Evolutionary conservation across 495 filamentous ascomycete species (phyloP).

Genomic region (Talaromyces proteolyticus): DNA sequence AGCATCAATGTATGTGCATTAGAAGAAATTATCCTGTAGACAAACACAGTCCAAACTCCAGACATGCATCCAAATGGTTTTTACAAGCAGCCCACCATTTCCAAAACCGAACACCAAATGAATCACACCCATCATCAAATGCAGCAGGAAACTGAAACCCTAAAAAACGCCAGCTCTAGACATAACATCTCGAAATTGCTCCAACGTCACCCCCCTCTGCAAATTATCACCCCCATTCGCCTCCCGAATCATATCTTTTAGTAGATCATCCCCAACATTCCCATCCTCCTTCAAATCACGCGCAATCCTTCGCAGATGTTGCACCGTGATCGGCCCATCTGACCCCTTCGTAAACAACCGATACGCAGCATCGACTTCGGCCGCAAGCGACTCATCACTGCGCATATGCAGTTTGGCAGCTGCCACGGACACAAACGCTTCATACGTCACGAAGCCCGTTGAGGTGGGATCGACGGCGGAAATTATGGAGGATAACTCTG

Average conservation of each 20-base stretch:
- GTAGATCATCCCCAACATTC: constrained; percentile 67
- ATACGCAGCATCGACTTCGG: constrained; percentile 77
- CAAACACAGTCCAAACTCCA: too few species aligned
- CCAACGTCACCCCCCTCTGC: constrained; percentile 62
- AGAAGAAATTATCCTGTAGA: too few species aligned
- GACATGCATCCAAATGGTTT: too few species aligned
- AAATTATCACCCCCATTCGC: constrained; percentile 77
- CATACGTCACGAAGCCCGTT: constrained; percentile 69
- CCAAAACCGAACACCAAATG: background rate
- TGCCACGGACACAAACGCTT: constrained; percentile 74
- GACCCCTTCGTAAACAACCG: constrained; percentile 61
- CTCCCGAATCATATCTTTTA: constrained; percentile 90
- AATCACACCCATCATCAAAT: background rate
- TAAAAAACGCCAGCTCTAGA: constrained; percentile 73
- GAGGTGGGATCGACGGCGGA: constrained; percentile 75
- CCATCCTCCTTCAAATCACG: constrained; percentile 70
- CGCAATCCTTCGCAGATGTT: constrained; percentile 72
- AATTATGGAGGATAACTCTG: constrained; percentile 67
- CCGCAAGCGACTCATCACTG: constrained; percentile 46
- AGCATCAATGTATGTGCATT: too few species aligned
- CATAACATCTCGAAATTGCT: constrained; percentile 86
- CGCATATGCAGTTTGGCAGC: constrained; percentile 68
- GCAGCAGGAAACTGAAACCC: constrained; percentile 1
- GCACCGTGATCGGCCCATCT: constrained; percentile 60
- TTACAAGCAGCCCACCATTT: background rate